Evolutionary conservation across 2,329 filamentous ascomycete genomes (phyloP).

Genomic region (Colletotrichum tabaci): DNA sequence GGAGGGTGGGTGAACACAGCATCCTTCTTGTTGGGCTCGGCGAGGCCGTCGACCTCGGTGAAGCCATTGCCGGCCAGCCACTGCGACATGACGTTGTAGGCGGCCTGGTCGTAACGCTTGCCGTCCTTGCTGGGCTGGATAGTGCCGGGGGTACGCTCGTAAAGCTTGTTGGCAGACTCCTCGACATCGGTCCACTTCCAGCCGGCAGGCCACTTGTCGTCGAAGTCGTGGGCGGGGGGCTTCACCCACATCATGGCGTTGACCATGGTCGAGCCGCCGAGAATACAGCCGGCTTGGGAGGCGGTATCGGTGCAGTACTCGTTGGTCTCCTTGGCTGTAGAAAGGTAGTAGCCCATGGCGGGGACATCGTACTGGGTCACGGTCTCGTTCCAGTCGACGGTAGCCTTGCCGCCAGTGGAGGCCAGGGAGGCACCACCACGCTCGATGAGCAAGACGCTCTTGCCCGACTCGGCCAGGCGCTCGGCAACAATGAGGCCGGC

Average conservation of each 20-base stretch:
- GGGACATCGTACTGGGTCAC: slow-evolving; percentile 46
- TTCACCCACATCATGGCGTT: slow-evolving; percentile 49
- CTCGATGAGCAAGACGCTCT: slow-evolving; percentile 41
- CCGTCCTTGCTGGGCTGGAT: slow-evolving; percentile 42
- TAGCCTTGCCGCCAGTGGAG: slow-evolving; percentile 42
- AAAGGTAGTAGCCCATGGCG: slow-evolving; percentile 42
- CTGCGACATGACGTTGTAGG: slow-evolving; percentile 40
- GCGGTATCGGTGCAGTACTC: slow-evolving; percentile 49
- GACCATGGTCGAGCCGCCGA: slow-evolving; percentile 50
- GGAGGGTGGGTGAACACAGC: slow-evolving; percentile 43
- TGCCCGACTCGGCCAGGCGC: slow-evolving; percentile 43
- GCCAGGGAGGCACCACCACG: slow-evolving; percentile 38
- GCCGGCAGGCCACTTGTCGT: slow-evolving; percentile 42
- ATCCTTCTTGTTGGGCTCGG: slow-evolving; percentile 43
- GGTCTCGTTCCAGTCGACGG: slow-evolving; percentile 48
- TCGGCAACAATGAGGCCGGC: slow-evolving; percentile 40
- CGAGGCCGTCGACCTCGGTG: slow-evolving; percentile 41
- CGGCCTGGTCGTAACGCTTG: slow-evolving; percentile 44
- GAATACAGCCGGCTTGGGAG: slow-evolving; percentile 49
- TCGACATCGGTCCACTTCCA: slow-evolving; percentile 44
- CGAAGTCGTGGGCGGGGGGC: slow-evolving; percentile 42
- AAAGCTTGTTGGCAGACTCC: slow-evolving; percentile 42
- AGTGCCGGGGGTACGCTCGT: slow-evolving; percentile 44
- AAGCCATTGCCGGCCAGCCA: slow-evolving; percentile 43
- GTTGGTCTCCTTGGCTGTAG: slow-evolving; percentile 33